Conservation (phyloP, 441 rosid genomes). For the Kokia cookei region DNA sequence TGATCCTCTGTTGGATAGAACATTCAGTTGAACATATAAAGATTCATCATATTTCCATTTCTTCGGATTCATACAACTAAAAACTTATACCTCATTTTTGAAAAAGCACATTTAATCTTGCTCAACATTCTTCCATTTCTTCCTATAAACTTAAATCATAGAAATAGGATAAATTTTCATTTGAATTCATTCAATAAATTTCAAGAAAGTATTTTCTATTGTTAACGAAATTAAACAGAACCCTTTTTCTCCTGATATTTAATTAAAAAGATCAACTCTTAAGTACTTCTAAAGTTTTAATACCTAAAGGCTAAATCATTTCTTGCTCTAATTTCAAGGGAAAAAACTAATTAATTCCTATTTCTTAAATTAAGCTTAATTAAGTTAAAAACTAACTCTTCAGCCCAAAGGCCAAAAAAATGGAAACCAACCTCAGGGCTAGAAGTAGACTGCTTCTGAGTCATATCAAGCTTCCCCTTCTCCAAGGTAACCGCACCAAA, state of each 20-base stretch:
- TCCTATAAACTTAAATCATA: background rate
- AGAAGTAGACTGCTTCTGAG: slow-evolving; percentile 49
- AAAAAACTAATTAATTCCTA: background rate
- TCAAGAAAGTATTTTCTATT: background rate
- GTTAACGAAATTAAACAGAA: background rate
- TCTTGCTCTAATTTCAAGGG: background rate
- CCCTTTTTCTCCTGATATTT: background rate
- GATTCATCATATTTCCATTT: background rate
- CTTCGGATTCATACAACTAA: background rate
- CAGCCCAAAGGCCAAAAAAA: background rate
- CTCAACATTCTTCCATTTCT: background rate
- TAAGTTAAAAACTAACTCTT: background rate
- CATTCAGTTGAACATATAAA: background rate
- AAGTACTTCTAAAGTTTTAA: background rate
- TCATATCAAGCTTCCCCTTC: slow-evolving; percentile 71
- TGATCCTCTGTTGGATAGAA: background rate
- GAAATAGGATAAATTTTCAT: background rate
- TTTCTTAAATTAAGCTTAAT: background rate
- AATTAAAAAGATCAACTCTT: background rate
- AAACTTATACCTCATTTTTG: background rate
- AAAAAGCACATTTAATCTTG: background rate
- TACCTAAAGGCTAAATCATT: background rate
- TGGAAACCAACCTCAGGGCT: slow-evolving; percentile 62
- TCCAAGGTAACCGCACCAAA: slow-evolving; percentile 79
- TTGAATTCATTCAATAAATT: background rate